Base-by-base conservation (phyloP, 1,284 basidiomycete species). In the Phlebopus sp. region DNA sequence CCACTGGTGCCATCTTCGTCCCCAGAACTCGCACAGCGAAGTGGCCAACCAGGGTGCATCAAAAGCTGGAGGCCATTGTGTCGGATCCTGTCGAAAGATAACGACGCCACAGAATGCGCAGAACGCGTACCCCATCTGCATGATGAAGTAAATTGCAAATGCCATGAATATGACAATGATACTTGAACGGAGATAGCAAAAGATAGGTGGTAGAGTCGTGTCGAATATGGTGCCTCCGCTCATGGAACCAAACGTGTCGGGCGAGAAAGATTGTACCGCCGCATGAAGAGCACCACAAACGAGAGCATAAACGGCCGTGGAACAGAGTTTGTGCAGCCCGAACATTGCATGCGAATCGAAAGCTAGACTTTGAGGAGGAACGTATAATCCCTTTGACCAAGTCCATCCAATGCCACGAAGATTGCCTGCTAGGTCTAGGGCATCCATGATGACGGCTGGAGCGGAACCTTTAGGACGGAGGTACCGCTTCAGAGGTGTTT, bases 331-430 rank as follows among this genome's bases (percentile, higher is more conserved):
- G 21, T 65, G 56, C 2, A 62, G 41, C 7, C 67, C 41, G 57
- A 81, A 84, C 25, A 57, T 53, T 2, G 55, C 30, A 15, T 56
- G 63, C 23, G 72, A 71, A 7, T 58, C 49, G 5, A 65, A 62
- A 61, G 50, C 46, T 13, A 75, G 70, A 6, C 66, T 71, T 55
- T 77, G 73, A 14, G 49, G 18, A 83, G 59, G 72, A 34, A 78
- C 38, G 40, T 71, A 64, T 4, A 77, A 59, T 31, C 69, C 66
- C 21, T 59, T 56, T 8, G 57, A 50, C 59, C 54, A 59, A 11
- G 57, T 36, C 81, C 82, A 84, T 14, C 75, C 78, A 32, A 69
- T 55, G 3, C 80, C 81, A 9, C 80, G 76, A 10, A 77, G 50
- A 51, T 72, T 77, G 48, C 59, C 63, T 9, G 54, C 54, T 13